phyloP scores from a whole-genome alignment of 2,329 filamentous ascomycete species.

The Chlorencoelia australis region DNA sequence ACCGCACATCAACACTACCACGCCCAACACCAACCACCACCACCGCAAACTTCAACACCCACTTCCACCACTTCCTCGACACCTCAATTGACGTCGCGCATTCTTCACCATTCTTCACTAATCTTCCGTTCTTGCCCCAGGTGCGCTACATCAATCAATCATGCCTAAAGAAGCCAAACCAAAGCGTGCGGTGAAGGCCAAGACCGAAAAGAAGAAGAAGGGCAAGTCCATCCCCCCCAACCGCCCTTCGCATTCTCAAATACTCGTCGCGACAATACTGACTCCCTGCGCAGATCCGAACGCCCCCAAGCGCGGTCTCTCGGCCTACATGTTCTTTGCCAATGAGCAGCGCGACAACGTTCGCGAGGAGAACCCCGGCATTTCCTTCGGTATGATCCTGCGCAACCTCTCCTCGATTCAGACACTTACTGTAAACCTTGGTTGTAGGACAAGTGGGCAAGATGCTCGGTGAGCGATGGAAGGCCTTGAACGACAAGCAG shows the following conservation, averaged over 20 bases:
- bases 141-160: constrained; percentile 27
- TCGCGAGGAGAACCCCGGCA: constrained; percentile 94
- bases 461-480: constrained; percentile 97
- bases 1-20: constrained; percentile 5
- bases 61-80: neutral
- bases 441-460: constrained; percentile 82
- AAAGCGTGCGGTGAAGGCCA: constrained; percentile 50
- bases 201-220: constrained; percentile 64
- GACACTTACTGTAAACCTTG: too few relatives aligned
- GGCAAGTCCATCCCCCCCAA: constrained; percentile 35
- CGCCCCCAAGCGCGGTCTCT: constrained; percentile 97
- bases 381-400: constrained; percentile 71
- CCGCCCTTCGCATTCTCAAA: constrained; percentile 1
- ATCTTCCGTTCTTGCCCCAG: constrained; percentile 10
- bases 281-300: constrained; percentile 63
- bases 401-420: neutral
- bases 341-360: constrained; percentile 98
- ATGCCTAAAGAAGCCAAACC: constrained; percentile 61
- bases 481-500: constrained; percentile 89
- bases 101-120: too few relatives aligned
- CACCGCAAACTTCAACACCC: constrained; percentile 8
- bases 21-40: constrained; percentile 9
- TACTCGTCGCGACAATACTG: constrained; percentile 7
- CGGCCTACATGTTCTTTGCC: constrained; percentile 99
- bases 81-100: constrained; percentile 1